Base-by-base conservation (phyloP, 1,284 basidiomycete genomes). In the Leccinum pallidistipes region DNA sequence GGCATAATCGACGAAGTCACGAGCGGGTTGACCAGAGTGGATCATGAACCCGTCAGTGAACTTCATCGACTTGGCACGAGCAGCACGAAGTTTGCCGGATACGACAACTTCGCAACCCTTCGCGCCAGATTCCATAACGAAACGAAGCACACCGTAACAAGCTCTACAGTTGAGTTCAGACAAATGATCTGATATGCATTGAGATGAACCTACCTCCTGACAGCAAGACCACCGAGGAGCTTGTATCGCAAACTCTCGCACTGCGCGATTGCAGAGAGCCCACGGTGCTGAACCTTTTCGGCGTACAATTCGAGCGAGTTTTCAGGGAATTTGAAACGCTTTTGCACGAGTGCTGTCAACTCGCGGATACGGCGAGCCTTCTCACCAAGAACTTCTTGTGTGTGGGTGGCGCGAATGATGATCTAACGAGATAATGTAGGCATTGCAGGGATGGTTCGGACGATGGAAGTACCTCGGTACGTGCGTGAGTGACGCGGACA, bases 31-130 rank as follows among this genome's bases (percentile, higher is more conserved):
- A 87, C 97, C 97, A 69, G 97, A 98, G 90, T 99, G 97, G 79
- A 99, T 97, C 95, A 99, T 98, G 90, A 98, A 98, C 58, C 97
- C 97, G 75, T 99, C 97, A 77, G 96, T 98, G 85, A 99, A 99
- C 83, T 99, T 99, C 97, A 99, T 99, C 55, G 94, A 94, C 84
- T 99, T 99, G 76, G 97, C 97, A 87, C 96, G 95, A 71, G 97
- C 97, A 72, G 97, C 97, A 79, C 97, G 95, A 74, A 99, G 94
- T 82, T 99, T 99, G 77, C 97, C 97, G 68, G 97, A 99, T 68
- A 99, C 95, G 76, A 99, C 94, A 68, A 99, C 97, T 81, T 99
- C 97, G 77, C 96, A 98, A 81, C 97, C 97, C 85, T 99, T 99
- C 71, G 97, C 97, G 71, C 94, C 94, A 63, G 96, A 98, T 84